Evolutionary conservation across 2,329 filamentous ascomycete genomes (phyloP), one percentile per base, ranked within the genome.

Genomic region (Venturia oleaginea): DNA sequence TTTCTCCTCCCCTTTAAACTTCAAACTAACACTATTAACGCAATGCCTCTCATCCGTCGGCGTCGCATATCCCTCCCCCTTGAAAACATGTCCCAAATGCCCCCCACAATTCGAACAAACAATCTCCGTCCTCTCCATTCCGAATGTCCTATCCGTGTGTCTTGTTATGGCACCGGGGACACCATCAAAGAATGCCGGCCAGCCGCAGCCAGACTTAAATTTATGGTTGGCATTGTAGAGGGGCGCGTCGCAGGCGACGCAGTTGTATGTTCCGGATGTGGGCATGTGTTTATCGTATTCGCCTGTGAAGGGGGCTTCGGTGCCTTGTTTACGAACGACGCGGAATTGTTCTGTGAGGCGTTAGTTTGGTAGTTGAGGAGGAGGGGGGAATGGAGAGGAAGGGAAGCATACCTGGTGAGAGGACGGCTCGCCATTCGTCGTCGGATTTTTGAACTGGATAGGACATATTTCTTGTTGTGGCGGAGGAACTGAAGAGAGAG

Each of bases 121-220:
- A 71, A 99, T 99, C 80, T 99, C 94, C 17, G 86, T 97, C 69
- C 94, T 82, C 72, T 81, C 74, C 90, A 96, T 96, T 59, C 93
- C 93, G 62, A 92, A 83, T 0, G 86, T 81, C 59, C 77, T 79
- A 76, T 99, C 94, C 68, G 86, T 85, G 72, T 93, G 88, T 67
- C 93, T 83, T 42, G 85, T 90, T 15, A 99, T 91, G 0, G 93
- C 93, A 2, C 92, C 92, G 0, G 94, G 93, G 62, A 99, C 85
- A 68, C 89, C 93, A 77, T 99, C 94, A 74, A 93, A 99, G 78
- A 97, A 99, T 15, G 94, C 94, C 0, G 94, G 94, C 94, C 94
- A 99, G 67, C 94, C 94, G 77, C 94, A 99, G 51, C 92, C 91
- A 22, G 90, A 95, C 76, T 90, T 90, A 83, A 99, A 99, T 77